Base-by-base conservation (phyloP, 495 filamentous ascomycete genomes). In the Neurospora tetraspora region DNA sequence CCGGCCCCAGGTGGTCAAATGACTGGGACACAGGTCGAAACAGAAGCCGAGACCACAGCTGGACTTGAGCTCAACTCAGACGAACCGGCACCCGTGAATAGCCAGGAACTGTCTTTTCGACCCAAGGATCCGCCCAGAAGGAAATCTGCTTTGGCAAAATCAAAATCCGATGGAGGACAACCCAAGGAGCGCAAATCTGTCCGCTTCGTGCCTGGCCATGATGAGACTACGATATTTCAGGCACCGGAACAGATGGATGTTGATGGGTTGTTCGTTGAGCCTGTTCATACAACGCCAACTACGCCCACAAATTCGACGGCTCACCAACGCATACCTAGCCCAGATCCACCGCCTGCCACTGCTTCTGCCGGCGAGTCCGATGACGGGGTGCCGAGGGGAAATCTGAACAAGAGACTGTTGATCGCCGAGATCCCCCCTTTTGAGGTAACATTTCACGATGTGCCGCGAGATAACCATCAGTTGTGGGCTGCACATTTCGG, bases 111-210 rank as follows among this genome's bases (percentile, higher is more conserved):
- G 31, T 65, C 53, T 65, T 34, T 65, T 34, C 53, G 53, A 18
- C 14, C 5, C 27, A 65, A 34, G 3, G 27, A 65, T 31, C 23
- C 18, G 39, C 39, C 34, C 8, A 37, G 18, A 37, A 69, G 34
- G 10, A 39, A 42, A 12, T 39, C 68, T 27, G 14, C 68, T 27
- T 37, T 65, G 31, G 27, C 27, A 34, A 65, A 65, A 65, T 18
- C 53, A 9, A 65, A 65, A 65, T 34, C 53, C 6, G 27, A 65
- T 65, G 69, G 69, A 42, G 38, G 40, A 70, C 38, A 42, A 23
- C 69, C 14, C 2, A 80, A 80, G 74, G 75, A 77, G 39, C 80
- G 76, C 20, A 85, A 84, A 45, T 81, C 82, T 45, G 83, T 85
- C 47, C 81, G 80, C 40, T 84, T 83, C 73, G 70, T 76, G 40